Evolutionary conservation across 1,284 basidiomycete genomes (phyloP).

Genomic region (Trichosporon coremiiforme): DNA sequence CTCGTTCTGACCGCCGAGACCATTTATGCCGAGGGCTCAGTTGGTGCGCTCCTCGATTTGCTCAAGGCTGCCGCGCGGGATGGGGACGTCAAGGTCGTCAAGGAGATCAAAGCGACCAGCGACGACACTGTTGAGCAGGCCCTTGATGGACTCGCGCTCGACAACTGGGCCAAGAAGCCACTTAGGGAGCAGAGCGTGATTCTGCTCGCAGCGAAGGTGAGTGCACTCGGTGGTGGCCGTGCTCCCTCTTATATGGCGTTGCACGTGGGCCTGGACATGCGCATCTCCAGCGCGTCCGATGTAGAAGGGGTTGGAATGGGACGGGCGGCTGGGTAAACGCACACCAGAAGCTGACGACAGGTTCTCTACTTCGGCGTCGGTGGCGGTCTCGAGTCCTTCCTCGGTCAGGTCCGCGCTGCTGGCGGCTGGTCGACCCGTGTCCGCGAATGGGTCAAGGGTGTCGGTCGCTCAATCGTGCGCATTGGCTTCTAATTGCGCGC

Average conservation of each 20-base stretch:
- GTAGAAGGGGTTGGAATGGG: no score
- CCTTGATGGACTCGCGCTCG: slow-evolving; percentile 37
- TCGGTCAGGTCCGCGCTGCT: slow-evolving; percentile 59
- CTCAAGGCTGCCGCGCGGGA: slow-evolving; percentile 42
- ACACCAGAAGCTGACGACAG: slow-evolving; percentile 58
- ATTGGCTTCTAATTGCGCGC: slow-evolving; percentile 57
- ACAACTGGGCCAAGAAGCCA: slow-evolving; percentile 36
- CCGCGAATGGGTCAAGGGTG: slow-evolving; percentile 64
- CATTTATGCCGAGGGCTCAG: slow-evolving; percentile 74
- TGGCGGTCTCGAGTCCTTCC: slow-evolving; percentile 78
- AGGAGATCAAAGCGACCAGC: background rate
- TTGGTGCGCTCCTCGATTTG: slow-evolving; percentile 67
- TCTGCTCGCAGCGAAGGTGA: slow-evolving; percentile 55
- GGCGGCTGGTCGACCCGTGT: slow-evolving; percentile 42
- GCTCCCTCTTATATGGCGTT: no score
- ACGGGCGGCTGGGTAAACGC: no score
- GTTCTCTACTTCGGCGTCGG: slow-evolving; percentile 95
- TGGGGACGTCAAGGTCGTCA: background rate
- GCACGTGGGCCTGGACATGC: no score
- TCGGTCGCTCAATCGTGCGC: slow-evolving; percentile 67
- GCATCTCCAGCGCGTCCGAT: no score
- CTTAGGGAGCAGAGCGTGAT: slow-evolving; percentile 31
- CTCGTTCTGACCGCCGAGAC: slow-evolving; percentile 88
- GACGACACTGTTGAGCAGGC: slow-evolving; percentile 38
- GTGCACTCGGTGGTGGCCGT: no score